Evolutionary conservation across 345 rosid genomes (phyloP), one percentile per base, ranked within the genome.

Genomic region (Syzygium aromaticum): DNA sequence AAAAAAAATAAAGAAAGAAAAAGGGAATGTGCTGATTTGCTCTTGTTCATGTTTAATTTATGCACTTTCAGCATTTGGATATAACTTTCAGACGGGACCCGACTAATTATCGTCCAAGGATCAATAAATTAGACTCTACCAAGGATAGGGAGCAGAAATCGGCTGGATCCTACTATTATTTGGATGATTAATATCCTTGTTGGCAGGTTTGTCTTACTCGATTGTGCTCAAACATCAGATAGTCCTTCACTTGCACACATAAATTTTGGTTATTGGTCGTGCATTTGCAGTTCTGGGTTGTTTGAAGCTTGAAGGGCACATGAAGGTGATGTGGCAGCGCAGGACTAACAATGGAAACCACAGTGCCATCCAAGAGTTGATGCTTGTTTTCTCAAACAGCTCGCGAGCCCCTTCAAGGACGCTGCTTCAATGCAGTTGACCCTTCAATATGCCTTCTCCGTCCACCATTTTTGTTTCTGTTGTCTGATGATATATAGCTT

Each of bases 51-150:
- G 82, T 73, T 73, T 73, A 33, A 49, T 73, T 14, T 73, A 19
- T 73, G 82, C 49, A 54, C 19, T 16, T 90, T 90, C 95, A 98
- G 98, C 99, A 98, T 89, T 91, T 98, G 84, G 95, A 96, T 89
- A 96, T 96, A 85, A 98, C 99, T 23, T 96, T 98, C 86, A 93
- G 99, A 89, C 95, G 99, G 43, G 99, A 98, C 78, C 99, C 99
- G 4, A 96, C 98, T 4, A 98, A 98, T 88, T 96, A 53, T 91
- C 94, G 99, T 80, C 99, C 99, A 73, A 94, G 99, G 87, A 96
- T 96, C 91, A 98, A 98, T 92, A 98, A 98, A 87, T 52, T 96
- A 90, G 99, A 96, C 85, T 96, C 99, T 11, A 96, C 98, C 19
- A 98, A 98, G 91, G 99, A 98, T 90, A 91, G 99, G 90, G 99